Conservation (phyloP, 2,329 filamentous ascomycete species). For the Cyanodermella asteris region DNA sequence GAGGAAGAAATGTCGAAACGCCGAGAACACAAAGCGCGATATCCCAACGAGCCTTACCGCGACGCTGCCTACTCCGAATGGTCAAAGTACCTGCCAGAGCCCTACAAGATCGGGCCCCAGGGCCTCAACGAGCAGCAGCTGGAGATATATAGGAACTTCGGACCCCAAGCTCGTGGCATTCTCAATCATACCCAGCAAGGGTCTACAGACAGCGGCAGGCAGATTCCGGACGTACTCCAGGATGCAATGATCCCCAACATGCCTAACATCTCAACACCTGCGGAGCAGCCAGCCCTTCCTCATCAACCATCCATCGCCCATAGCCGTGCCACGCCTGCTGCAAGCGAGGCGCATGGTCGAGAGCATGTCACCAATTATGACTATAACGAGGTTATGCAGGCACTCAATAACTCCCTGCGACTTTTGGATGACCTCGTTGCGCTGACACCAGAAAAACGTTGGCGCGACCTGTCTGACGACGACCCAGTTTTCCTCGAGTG, state of each 20-base stretch:
- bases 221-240: conserved; percentile 39
- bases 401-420: too few relatives aligned
- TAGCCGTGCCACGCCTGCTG: too few relatives aligned
- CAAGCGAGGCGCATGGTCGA: too few relatives aligned
- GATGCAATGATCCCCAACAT: conserved; percentile 34
- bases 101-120: conserved; percentile 64
- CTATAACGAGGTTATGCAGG: too few relatives aligned
- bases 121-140: conserved; percentile 83
- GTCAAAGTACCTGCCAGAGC: conserved; percentile 83
- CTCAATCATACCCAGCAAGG: conserved; percentile 31
- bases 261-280: conserved; percentile 39
- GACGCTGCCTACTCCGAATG: conserved; percentile 67
- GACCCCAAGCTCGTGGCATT: conserved; percentile 54
- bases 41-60: conserved; percentile 67
- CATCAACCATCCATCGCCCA: too few relatives aligned
- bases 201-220: conserved; percentile 36
- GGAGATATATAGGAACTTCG: conserved; percentile 93
- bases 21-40: conserved; percentile 49
- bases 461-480: too few relatives aligned
- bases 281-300: conserved; percentile 38
- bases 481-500: too few relatives aligned
- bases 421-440: too few relatives aligned
- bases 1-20: conserved; percentile 59
- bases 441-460: too few relatives aligned
- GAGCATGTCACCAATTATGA: too few relatives aligned